These are phyloP conservation scores for Trichocomaceae sp. DNA, from an alignment of 2,329 filamentous ascomycete genomes.

Conservation along the genomic window DNA sequence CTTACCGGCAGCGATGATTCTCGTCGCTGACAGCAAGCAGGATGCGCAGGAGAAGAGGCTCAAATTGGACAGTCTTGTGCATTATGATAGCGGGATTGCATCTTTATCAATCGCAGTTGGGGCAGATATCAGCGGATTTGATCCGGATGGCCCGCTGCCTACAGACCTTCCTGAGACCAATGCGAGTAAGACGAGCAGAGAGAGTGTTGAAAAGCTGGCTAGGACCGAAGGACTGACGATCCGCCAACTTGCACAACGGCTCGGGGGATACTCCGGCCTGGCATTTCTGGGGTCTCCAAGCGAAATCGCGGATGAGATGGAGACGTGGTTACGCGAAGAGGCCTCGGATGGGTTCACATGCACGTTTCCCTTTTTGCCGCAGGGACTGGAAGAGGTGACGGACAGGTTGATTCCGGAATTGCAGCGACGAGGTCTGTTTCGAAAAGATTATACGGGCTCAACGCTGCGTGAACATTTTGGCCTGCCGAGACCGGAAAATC, in stretches of 20 bases:
- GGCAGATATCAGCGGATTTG: constrained; percentile 42
- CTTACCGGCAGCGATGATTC: constrained; percentile 46
- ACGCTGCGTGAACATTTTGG: constrained; percentile 52
- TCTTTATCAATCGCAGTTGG: constrained; percentile 47
- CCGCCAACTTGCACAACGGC: constrained; percentile 47
- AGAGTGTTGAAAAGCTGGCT: constrained; percentile 41
- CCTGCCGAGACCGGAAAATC: constrained; percentile 42
- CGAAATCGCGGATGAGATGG: constrained; percentile 46
- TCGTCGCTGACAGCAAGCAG: constrained; percentile 45
- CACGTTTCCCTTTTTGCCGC: constrained; percentile 45
- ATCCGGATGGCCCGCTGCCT: constrained; percentile 47
- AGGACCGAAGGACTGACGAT: constrained; percentile 43
- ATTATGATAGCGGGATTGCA: constrained; percentile 50
- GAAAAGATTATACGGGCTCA: constrained; percentile 47
- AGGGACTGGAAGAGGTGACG: constrained; percentile 47
- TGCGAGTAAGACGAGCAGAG: constrained; percentile 47
- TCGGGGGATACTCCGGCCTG: constrained; percentile 46
- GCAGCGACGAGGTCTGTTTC: constrained; percentile 47
- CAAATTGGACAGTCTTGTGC: constrained; percentile 46
- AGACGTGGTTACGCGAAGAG: constrained; percentile 42
- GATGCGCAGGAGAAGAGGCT: constrained; percentile 46
- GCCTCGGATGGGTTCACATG: constrained; percentile 50
- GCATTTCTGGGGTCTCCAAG: constrained; percentile 48
- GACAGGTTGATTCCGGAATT: constrained; percentile 46
- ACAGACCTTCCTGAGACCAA: constrained; percentile 48